Evolutionary conservation across 352 stramenopile genomes (phyloP).

Genomic region (Globisporangium cylindrosporum): DNA sequence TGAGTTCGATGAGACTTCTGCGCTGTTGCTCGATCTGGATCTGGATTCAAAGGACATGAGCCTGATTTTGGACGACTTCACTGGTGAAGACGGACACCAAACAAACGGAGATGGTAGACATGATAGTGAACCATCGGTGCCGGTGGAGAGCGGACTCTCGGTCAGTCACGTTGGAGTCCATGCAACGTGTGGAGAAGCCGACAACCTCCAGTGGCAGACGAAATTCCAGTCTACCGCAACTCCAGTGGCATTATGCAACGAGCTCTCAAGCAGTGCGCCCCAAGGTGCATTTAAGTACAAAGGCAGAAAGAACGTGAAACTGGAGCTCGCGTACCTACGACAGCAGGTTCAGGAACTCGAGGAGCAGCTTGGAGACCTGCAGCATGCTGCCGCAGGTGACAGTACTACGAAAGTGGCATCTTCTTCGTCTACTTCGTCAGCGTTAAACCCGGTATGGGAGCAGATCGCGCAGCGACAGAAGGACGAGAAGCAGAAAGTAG

Average conservation of each 20-base stretch:
- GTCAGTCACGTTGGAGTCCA: background rate
- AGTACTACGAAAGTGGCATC: background rate
- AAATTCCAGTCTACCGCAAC: background rate
- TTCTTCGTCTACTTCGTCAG: background rate
- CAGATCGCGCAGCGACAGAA: conserved; percentile 1
- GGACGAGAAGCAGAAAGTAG: background rate
- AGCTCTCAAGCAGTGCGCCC: no score
- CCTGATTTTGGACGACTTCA: background rate
- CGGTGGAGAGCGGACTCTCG: background rate
- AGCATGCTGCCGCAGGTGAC: background rate
- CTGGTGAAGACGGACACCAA: background rate
- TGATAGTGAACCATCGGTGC: background rate
- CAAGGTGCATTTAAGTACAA: background rate
- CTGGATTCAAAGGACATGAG: background rate
- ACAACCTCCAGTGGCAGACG: no score
- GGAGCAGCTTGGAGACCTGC: background rate
- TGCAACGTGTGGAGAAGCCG: no score
- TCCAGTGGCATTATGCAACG: no score
- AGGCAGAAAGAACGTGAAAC: background rate
- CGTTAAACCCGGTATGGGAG: background rate
- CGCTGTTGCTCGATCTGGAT: background rate
- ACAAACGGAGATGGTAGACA: background rate
- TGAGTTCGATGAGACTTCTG: background rate
- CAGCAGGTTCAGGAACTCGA: conserved; percentile 1
- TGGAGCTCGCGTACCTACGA: conserved; percentile 5